Evolutionary conservation across 257 asterid species (phyloP).

Genomic region (Petunia secreta): DNA sequence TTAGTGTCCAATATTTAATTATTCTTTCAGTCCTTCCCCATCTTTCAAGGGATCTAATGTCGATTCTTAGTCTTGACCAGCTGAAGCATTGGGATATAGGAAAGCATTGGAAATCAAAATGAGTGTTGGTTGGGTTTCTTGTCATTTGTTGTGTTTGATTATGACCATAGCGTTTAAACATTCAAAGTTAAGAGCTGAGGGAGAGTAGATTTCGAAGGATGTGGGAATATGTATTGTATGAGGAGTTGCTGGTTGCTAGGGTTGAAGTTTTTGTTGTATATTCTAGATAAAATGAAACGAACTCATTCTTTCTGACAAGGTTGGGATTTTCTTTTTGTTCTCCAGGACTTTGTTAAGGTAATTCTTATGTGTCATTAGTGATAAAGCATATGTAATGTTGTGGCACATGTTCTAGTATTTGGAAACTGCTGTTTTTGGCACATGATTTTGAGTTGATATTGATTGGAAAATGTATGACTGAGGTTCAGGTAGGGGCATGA

Average conservation of each 20-base stretch:
- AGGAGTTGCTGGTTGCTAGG: neutral
- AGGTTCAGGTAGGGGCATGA: too few relatives aligned
- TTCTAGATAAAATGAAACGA: constrained; percentile 19
- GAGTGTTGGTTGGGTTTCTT: neutral
- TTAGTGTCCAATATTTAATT: neutral
- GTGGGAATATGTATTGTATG: constrained; percentile 16
- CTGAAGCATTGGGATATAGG: neutral
- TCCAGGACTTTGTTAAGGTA: neutral
- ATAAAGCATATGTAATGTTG: neutral
- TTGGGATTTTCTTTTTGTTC: neutral
- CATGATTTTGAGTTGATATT: neutral
- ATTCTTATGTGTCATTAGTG: constrained; percentile 10
- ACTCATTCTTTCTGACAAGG: neutral
- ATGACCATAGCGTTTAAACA: neutral
- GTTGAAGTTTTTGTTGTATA: neutral
- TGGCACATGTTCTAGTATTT: neutral
- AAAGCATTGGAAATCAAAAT: neutral
- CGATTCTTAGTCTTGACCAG: constrained; percentile 19
- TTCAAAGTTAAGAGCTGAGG: neutral
- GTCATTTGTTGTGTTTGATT: neutral
- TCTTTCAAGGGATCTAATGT: neutral
- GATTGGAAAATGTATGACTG: neutral
- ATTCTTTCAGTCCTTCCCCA: constrained; percentile 5
- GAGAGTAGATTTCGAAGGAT: neutral
- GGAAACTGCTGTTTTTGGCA: neutral